Evolutionary conservation across 2,329 filamentous ascomycete species (phyloP).

Genomic region (Colletotrichum sp.): DNA sequence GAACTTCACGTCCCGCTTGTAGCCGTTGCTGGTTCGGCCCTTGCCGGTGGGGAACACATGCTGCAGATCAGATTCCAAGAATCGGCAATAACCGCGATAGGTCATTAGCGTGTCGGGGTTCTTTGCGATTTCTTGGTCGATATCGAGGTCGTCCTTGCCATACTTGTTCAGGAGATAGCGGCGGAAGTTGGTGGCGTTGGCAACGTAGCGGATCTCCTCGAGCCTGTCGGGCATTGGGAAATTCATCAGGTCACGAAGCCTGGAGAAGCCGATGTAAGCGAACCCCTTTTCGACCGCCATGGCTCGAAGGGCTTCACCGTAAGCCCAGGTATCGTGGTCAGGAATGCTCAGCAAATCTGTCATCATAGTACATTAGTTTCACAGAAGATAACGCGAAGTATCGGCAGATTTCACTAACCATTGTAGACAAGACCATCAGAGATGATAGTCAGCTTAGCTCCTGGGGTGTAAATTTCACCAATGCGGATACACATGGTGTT

Average conservation of each 20-base stretch:
- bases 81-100: not conserved
- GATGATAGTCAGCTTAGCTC: not conserved
- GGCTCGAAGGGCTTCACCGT: not conserved
- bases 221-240: not conserved
- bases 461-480: not conserved
- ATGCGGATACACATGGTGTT: not conserved
- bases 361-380: not conserved
- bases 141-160: not conserved
- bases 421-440: not conserved
- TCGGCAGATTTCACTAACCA: accelerated
- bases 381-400: not conserved
- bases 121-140: not conserved
- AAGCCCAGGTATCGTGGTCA: not conserved
- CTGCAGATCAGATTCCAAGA: not conserved
- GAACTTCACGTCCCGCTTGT: not conserved
- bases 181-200: not conserved
- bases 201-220: not conserved
- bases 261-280: not conserved
- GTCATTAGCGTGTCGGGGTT: not conserved
- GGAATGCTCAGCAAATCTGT: not conserved
- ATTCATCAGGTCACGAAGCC: not conserved
- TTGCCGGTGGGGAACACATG: not conserved
- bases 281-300: not conserved
- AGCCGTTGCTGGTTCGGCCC: not conserved
- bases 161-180: not conserved